phyloP scores from a whole-genome alignment of 2,329 filamentous ascomycete species.

The Phialocephala subalpina region DNA sequence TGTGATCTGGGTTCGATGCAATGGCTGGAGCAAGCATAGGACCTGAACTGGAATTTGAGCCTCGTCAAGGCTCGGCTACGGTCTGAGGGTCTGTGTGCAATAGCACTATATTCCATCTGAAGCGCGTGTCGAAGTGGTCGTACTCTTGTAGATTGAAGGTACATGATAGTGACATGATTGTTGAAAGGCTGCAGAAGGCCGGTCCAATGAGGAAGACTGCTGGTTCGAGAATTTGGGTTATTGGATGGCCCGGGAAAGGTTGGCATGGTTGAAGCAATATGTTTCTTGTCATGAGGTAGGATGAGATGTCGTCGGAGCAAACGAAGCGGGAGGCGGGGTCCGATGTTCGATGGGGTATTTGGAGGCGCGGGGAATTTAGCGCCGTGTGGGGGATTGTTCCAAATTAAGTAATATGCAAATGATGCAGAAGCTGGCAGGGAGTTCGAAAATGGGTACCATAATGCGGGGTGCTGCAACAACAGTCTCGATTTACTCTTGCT shows the following conservation, averaged over 20 bases:
- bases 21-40: too few species aligned
- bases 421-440: background rate
- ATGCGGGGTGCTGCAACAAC: background rate
- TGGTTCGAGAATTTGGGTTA: background rate
- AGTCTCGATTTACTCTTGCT: background rate
- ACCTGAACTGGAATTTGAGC: too few species aligned
- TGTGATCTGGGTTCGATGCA: too few species aligned
- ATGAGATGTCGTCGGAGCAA: background rate
- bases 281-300: background rate
- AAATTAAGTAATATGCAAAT: background rate
- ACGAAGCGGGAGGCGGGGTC: background rate
- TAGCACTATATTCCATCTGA: too few species aligned
- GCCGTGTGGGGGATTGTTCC: slow-evolving; percentile 1
- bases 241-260: background rate
- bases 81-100: too few species aligned
- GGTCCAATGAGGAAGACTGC: too few species aligned
- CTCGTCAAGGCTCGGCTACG: too few species aligned
- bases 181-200: too few species aligned
- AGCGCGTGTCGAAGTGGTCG: too few species aligned
- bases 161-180: too few species aligned
- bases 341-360: background rate
- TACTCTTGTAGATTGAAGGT: too few species aligned
- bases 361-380: background rate
- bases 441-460: background rate
- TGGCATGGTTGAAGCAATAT: background rate